Evolutionary conservation across 169 alveolate species (phyloP).

Genomic region (Plasmodium relictum): DNA sequence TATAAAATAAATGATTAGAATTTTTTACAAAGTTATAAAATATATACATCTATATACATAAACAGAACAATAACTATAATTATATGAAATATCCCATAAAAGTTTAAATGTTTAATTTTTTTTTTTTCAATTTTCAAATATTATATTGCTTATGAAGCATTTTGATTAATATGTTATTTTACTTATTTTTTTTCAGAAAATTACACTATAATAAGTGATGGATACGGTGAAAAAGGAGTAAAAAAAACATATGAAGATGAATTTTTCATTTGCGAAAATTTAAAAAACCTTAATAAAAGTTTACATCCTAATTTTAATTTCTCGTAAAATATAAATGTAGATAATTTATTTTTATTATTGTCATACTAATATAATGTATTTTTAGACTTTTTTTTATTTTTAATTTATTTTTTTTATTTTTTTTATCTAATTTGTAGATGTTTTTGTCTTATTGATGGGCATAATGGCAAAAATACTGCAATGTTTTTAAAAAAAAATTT

Average conservation of each 20-base stretch:
- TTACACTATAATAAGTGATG: slow-evolving; percentile 70
- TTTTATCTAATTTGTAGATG: slow-evolving; percentile 23
- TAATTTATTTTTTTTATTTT: slow-evolving; percentile 14
- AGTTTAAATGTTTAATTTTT: not conserved
- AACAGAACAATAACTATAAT: not conserved
- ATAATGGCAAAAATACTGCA: slow-evolving; percentile 69
- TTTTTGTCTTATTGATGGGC: slow-evolving; percentile 73
- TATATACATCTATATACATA: no score
- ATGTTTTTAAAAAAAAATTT: slow-evolving; percentile 62
- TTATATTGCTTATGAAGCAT: not conserved
- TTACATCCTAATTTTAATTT: slow-evolving; percentile 68
- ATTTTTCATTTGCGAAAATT: slow-evolving; percentile 77
- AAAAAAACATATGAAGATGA: slow-evolving; percentile 83
- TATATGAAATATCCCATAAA: not conserved
- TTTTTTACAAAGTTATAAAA: not conserved
- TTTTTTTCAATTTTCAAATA: not conserved
- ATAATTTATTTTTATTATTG: not conserved
- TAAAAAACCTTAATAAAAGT: slow-evolving; percentile 54
- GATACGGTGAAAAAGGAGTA: slow-evolving; percentile 83
- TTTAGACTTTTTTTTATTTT: not conserved
- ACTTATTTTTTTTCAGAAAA: slow-evolving; percentile 37
- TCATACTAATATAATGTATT: not conserved
- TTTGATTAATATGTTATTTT: not conserved
- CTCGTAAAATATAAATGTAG: slow-evolving; percentile 33
- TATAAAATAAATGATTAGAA: not conserved